Evolutionary conservation across 345 rosid species (phyloP).

Genomic region (Mercurialis annua): DNA sequence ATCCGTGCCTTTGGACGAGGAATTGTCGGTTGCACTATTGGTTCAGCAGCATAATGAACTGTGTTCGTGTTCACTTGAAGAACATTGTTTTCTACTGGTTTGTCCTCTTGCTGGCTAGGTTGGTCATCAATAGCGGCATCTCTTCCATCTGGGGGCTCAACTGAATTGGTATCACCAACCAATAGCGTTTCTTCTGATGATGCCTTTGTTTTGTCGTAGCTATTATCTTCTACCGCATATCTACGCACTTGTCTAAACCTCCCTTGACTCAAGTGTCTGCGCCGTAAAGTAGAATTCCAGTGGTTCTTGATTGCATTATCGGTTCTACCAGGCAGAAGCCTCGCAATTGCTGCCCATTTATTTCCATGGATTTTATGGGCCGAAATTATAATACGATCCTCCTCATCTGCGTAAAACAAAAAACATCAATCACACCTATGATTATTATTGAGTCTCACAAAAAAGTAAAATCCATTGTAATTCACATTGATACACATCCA

Average conservation of each 20-base stretch:
- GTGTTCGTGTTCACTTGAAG: conserved; percentile 30
- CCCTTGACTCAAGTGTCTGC: conserved; percentile 39
- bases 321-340: conserved; percentile 75
- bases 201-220: conserved; percentile 43
- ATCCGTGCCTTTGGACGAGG: conserved; percentile 53
- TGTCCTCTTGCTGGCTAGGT: conserved; percentile 25
- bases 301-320: conserved; percentile 92
- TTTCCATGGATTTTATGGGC: conserved; percentile 77
- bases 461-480: not conserved
- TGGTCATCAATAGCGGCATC: conserved; percentile 27
- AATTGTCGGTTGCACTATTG: conserved; percentile 26
- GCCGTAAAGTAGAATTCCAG: conserved; percentile 83
- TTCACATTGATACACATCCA: not conserved
- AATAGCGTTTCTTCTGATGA: conserved; percentile 45
- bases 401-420: conserved; percentile 55
- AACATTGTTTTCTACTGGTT: conserved; percentile 7
- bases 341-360: conserved; percentile 91
- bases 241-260: conserved; percentile 21
- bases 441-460: not conserved
- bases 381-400: conserved; percentile 63
- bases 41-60: conserved; percentile 24
- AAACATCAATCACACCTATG: conserved; percentile 7
- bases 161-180: conserved; percentile 35
- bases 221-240: conserved; percentile 31
- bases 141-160: conserved; percentile 22